These are phyloP conservation scores for Dioscorea dumetorum DNA, from an alignment of 106 monocot species.

Conservation along the genomic window DNA sequence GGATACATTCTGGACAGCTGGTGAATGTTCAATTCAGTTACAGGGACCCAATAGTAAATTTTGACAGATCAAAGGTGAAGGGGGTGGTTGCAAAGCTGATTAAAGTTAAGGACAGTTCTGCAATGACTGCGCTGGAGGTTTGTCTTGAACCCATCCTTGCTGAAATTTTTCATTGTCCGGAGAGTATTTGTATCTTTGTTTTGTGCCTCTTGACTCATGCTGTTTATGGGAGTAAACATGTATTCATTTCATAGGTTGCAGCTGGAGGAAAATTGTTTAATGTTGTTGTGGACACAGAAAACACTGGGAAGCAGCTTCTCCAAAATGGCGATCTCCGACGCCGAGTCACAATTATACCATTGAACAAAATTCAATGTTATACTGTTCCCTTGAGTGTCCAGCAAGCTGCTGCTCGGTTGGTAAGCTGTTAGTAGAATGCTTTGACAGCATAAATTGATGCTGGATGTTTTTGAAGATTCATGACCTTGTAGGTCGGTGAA, in stretches of 20 bases:
- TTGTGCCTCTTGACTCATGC: background rate
- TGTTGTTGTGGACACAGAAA: conserved; percentile 89
- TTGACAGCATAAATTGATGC: background rate
- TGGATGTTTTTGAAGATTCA: conserved; percentile 1
- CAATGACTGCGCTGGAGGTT: conserved; percentile 89
- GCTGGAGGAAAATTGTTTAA: conserved; percentile 89
- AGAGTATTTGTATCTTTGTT: background rate
- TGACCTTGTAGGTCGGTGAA: conserved; percentile 59
- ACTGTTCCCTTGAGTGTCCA: conserved; percentile 54
- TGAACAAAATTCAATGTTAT: conserved; percentile 76
- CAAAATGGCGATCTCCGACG: conserved; percentile 69
- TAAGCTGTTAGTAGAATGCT: conserved; percentile 7
- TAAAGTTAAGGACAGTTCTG: conserved; percentile 76
- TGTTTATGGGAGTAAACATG: background rate
- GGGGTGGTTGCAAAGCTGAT: conserved; percentile 90
- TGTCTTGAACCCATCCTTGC: background rate
- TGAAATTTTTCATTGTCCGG: conserved; percentile 3
- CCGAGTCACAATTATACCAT: conserved; percentile 86
- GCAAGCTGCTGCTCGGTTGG: conserved; percentile 59
- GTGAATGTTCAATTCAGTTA: conserved; percentile 79
- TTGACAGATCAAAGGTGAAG: conserved; percentile 86
- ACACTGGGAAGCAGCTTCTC: conserved; percentile 82
- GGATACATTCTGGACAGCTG: conserved; percentile 73
- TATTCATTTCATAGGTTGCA: conserved; percentile 52
- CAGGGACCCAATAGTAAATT: conserved; percentile 70